Base-by-base conservation (phyloP, 2,329 filamentous ascomycete species). In the Zymoseptoria passerinii region DNA sequence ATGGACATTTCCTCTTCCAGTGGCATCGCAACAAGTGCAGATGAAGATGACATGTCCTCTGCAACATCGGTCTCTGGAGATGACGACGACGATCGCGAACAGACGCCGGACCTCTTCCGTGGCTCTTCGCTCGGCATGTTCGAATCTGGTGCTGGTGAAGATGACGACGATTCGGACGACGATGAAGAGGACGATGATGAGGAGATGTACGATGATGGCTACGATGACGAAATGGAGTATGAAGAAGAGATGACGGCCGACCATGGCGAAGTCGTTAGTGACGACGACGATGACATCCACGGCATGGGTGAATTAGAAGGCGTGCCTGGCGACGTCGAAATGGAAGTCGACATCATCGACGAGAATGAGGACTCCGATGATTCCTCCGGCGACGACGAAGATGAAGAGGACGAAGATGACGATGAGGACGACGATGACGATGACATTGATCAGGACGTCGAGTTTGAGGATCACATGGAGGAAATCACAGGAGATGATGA, bases 71-170 rank as follows among this genome's bases (percentile, higher is more conserved):
- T 95, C 23, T 96, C 92, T 9, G 92, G 96, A 63, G 78, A 91
- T 40, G 76, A 77, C 58, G 67, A 68, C 27, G 68, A 67, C 23
- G 70, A 72, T 57, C 86, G 91, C 50, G 91, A 96, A 73, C 94
- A 97, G 72, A 99, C 95, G 4, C 94, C 95, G 28, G 94, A 99
- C 75, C 81, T 99, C 19, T 97, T 96, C 77, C 88, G 95, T 55
- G 96, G 97, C 73, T 97, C 94, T 1, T 90, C 95, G 1, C 79
- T 99, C 20, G 92, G 94, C 53, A 95, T 97, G 85, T 86, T 96
- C 55, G 94, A 97, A 72, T 87, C 89, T 64, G 84, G 86, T 53
- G 84, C 88, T 58, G 87, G 91, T 60, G 87, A 89, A 61, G 90
- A 92, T 63, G 91, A 90, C 53, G 90, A 89, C 16, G 87, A 86